Percentiles rank a stretch among this genome's conserved stretches.
Conservation (phyloP, 805 yeast genomes). For the Metschnikowia bowlesiae region DNA sequence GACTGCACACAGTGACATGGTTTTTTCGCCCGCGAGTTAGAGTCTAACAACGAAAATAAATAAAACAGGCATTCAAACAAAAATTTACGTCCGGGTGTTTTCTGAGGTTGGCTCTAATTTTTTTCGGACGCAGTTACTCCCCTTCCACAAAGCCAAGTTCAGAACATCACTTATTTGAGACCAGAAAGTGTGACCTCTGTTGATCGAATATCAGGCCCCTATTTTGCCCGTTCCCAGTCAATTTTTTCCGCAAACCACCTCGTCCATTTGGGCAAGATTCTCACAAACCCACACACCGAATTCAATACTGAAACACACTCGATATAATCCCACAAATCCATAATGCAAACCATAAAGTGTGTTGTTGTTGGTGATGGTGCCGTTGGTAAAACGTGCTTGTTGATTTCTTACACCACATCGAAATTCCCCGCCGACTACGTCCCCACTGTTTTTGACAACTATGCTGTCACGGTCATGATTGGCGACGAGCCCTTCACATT, state of each 20-base stretch:
- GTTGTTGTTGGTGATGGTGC: constrained; percentile 99
- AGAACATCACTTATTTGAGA: background rate
- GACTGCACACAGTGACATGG: background rate
- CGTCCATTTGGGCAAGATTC: constrained; percentile 5
- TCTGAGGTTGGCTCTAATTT: background rate
- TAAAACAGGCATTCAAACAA: background rate
- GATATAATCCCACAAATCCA: background rate
- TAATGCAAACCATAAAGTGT: constrained; percentile 73
- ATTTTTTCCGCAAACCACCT: constrained; percentile 4
- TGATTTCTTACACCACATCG: constrained; percentile 93
- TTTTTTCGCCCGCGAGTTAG: constrained; percentile 3
- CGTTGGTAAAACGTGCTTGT: constrained; percentile 93
- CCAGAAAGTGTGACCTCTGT: background rate
- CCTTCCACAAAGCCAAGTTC: background rate
- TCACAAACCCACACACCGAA: constrained; percentile 1
- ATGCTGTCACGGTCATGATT: constrained; percentile 91
- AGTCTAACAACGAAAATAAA: constrained; percentile 1
- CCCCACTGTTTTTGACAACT: constrained; percentile 96
- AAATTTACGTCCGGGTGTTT: background rate
- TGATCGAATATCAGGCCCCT: background rate
- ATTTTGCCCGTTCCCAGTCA: background rate
- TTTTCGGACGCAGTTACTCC: background rate
- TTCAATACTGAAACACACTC: constrained; percentile 1
- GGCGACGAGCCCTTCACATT: constrained; percentile 98
- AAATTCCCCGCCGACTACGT: constrained; percentile 98